Evolutionary conservation across 305 asterid species (phyloP).

Genomic region (Fraxinus ornus): DNA sequence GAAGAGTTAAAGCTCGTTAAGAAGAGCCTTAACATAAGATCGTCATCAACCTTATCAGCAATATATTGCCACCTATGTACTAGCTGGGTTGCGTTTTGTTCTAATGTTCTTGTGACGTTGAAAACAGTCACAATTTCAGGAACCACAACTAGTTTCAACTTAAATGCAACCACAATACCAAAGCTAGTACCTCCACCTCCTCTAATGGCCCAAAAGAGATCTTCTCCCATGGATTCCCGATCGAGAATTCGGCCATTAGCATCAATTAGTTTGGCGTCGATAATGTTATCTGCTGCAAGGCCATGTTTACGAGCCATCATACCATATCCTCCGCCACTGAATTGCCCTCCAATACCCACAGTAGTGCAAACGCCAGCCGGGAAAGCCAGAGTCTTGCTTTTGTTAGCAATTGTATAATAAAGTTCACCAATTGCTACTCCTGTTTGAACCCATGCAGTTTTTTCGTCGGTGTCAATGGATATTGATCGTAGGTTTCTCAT

Average conservation of each 20-base stretch:
- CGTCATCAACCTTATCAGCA: neutral
- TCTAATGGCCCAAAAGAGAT: neutral
- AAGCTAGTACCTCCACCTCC: neutral
- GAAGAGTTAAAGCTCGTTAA: neutral
- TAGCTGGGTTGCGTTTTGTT: neutral
- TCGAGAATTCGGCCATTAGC: neutral
- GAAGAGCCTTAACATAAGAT: neutral
- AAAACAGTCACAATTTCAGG: neutral
- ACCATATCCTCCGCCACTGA: neutral
- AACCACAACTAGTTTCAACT: neutral
- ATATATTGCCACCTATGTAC: neutral
- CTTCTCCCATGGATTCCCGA: neutral
- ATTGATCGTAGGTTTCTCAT: neutral
- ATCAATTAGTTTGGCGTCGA: neutral
- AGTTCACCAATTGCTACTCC: neutral
- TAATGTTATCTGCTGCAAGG: neutral
- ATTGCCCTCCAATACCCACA: neutral
- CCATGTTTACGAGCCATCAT: neutral
- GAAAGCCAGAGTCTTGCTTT: neutral
- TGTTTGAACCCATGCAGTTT: neutral
- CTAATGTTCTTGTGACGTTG: neutral
- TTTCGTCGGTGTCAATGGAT: neutral
- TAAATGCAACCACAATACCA: neutral
- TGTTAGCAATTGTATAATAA: neutral
- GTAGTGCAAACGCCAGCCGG: neutral